These are phyloP conservation scores for Fusarium heterosporum DNA, from an alignment of 2,329 filamentous ascomycete species.

Conservation along the genomic window DNA sequence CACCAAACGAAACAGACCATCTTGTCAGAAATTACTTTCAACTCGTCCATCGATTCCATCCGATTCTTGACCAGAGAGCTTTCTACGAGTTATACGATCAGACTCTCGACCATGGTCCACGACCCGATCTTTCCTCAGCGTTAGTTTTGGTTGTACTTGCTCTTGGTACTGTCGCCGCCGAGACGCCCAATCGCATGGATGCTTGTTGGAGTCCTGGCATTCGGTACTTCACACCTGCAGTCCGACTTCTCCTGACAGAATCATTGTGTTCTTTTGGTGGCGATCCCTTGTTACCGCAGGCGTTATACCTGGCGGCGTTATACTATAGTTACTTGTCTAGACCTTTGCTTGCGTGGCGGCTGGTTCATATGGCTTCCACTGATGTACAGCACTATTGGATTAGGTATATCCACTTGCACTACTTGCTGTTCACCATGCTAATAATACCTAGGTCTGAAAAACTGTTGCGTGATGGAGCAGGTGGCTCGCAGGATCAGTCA, in stretches of 20 bases:
- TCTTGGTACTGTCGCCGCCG: conserved; percentile 23
- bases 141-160: conserved; percentile 30
- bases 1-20: conserved; percentile 21
- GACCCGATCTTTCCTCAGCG: conserved; percentile 21
- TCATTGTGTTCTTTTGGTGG: conserved; percentile 36
- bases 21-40: conserved; percentile 30
- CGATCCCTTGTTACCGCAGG: conserved; percentile 32
- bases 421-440: fast-evolving
- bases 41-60: conserved; percentile 34
- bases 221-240: conserved; percentile 29
- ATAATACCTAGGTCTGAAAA: conserved; percentile 18
- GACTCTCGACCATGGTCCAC: conserved; percentile 3
- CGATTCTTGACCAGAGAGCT: conserved; percentile 24
- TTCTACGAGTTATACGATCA: conserved; percentile 25
- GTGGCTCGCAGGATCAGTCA: conserved; percentile 33
- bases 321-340: conserved; percentile 40
- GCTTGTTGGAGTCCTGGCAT: conserved; percentile 27
- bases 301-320: conserved; percentile 34
- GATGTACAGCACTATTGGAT: conserved; percentile 43
- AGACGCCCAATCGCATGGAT: conserved; percentile 24
- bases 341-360: conserved; percentile 35
- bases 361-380: conserved; percentile 40
- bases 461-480: conserved; percentile 16
- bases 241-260: conserved; percentile 23
- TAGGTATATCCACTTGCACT: neutral